These are phyloP conservation scores for Leucogyrophana mollusca DNA, from an alignment of 768 basidiomycete genomes.

Conservation along the genomic window DNA sequence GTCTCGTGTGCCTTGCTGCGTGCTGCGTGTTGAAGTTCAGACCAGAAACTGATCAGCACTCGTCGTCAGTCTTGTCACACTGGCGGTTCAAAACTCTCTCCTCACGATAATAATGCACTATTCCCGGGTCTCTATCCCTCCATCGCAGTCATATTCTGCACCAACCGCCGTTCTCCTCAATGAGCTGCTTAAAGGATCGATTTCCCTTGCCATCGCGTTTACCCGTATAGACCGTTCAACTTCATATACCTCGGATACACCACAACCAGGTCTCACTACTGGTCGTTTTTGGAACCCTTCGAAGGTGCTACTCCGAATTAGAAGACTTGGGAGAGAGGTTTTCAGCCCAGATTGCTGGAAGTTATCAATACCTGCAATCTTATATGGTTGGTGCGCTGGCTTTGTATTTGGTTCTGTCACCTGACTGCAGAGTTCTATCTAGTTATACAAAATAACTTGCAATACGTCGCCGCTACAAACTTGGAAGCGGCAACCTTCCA, in stretches of 20 bases:
- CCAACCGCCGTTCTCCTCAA: conserved; percentile 92
- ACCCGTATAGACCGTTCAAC: conserved; percentile 45
- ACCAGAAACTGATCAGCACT: conserved; percentile 3
- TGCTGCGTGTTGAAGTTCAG: background rate
- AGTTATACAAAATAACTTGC: conserved; percentile 94
- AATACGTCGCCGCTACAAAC: conserved; percentile 93
- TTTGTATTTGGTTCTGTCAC: background rate
- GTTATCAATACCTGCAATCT: conserved; percentile 91
- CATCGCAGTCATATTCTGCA: conserved; percentile 83
- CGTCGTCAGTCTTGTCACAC: conserved; percentile 63
- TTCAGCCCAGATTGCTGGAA: conserved; percentile 97
- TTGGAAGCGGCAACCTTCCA: conserved; percentile 95
- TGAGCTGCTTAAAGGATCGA: conserved; percentile 88
- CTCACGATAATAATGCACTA: conserved; percentile 96
- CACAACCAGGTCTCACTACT: conserved; percentile 27
- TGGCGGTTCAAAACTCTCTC: conserved; percentile 89
- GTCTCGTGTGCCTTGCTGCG: background rate
- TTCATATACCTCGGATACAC: conserved; percentile 24
- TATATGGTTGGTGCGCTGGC: conserved; percentile 59
- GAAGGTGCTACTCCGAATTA: conserved; percentile 44
- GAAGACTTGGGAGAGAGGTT: conserved; percentile 62
- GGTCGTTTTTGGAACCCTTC: conserved; percentile 37
- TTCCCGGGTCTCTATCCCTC: conserved; percentile 79
- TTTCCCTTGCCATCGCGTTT: conserved; percentile 87
- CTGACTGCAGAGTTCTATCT: background rate